Conservation (phyloP, 2,329 filamentous ascomycete species). For the Macroventuria anomochaeta region DNA sequence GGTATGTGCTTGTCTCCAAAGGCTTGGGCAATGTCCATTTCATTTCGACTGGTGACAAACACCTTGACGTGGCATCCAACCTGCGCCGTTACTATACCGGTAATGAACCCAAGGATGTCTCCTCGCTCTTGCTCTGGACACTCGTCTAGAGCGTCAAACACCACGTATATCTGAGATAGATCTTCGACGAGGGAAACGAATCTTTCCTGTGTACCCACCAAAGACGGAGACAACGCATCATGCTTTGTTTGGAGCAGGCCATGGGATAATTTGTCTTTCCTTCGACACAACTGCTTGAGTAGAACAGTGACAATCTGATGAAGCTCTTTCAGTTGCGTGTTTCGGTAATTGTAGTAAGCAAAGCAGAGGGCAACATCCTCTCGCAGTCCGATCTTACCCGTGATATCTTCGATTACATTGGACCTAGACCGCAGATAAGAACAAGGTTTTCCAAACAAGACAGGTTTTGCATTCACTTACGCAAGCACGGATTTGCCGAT, state of each 20-base stretch:
- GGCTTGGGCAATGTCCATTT: slow-evolving; percentile 27
- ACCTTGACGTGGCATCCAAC: slow-evolving; percentile 19
- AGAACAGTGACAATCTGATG: slow-evolving; percentile 15
- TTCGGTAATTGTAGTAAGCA: slow-evolving; percentile 31
- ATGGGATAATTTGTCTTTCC: slow-evolving; percentile 4
- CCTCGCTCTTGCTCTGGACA: slow-evolving; percentile 19
- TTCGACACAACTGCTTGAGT: slow-evolving; percentile 22
- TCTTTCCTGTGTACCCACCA: slow-evolving; percentile 17
- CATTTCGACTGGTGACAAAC: slow-evolving; percentile 28
- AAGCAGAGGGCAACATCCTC: slow-evolving; percentile 25
- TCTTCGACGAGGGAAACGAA: slow-evolving; percentile 16
- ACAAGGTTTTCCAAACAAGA: no score
- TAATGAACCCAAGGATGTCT: slow-evolving; percentile 17
- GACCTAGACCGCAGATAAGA: slow-evolving; percentile 15
- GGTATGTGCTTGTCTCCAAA: slow-evolving; percentile 24
- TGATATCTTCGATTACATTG: slow-evolving; percentile 30
- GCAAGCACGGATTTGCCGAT: slow-evolving; percentile 32
- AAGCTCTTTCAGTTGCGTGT: slow-evolving; percentile 11
- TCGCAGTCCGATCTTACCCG: slow-evolving; percentile 9
- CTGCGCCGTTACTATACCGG: slow-evolving; percentile 11
- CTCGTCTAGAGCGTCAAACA: slow-evolving; percentile 27
- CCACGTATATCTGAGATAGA: slow-evolving; percentile 11
- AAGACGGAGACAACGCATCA: slow-evolving; percentile 15
- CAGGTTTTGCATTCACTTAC: slow-evolving; percentile 5
- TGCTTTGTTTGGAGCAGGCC: slow-evolving; percentile 16